phyloP scores from a whole-genome alignment of 2,329 filamentous ascomycete genomes.

The Aspergillus pseudoglaucus region DNA sequence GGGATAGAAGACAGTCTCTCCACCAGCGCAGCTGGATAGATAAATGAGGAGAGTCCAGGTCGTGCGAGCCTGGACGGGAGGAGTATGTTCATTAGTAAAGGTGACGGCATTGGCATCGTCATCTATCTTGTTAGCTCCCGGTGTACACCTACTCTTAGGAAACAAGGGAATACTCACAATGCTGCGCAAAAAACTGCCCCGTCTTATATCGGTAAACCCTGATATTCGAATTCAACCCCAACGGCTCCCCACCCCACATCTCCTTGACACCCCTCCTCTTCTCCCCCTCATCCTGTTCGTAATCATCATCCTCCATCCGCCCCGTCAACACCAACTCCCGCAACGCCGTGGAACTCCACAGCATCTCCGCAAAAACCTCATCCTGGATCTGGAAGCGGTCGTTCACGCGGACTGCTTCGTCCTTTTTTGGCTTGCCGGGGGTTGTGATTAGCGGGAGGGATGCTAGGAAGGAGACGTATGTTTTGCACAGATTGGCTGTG shows the following conservation, averaged over 20 bases:
- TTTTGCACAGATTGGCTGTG: constrained; percentile 66
- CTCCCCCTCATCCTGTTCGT: constrained; percentile 16
- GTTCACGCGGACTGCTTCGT: constrained; percentile 78
- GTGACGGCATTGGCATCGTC: constrained; percentile 76
- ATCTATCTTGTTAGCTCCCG: constrained; percentile 46
- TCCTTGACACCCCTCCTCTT: constrained; percentile 22
- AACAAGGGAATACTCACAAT: constrained; percentile 57
- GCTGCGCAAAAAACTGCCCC: constrained; percentile 86
- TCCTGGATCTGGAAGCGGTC: constrained; percentile 83
- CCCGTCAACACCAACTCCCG: constrained; percentile 49
- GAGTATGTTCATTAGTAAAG: constrained; percentile 44
- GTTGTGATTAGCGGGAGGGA: constrained; percentile 69
- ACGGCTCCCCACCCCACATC: constrained; percentile 69
- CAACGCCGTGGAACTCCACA: constrained; percentile 75
- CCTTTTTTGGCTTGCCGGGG: constrained; percentile 68
- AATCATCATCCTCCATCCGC: constrained; percentile 16
- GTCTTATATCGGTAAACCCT: constrained; percentile 79
- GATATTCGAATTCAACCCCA: constrained; percentile 86
- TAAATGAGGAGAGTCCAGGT: constrained; percentile 92
- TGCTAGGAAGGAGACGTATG: constrained; percentile 67
- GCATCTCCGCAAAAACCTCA: constrained; percentile 60
- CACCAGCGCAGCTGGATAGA: constrained; percentile 74
- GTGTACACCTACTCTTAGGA: neutral
- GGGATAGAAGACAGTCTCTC: constrained; percentile 88
- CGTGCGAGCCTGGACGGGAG: constrained; percentile 54